These are phyloP conservation scores for Ogataea salicorniae DNA, from an alignment of 805 yeast genomes.

Conservation along the genomic window DNA sequence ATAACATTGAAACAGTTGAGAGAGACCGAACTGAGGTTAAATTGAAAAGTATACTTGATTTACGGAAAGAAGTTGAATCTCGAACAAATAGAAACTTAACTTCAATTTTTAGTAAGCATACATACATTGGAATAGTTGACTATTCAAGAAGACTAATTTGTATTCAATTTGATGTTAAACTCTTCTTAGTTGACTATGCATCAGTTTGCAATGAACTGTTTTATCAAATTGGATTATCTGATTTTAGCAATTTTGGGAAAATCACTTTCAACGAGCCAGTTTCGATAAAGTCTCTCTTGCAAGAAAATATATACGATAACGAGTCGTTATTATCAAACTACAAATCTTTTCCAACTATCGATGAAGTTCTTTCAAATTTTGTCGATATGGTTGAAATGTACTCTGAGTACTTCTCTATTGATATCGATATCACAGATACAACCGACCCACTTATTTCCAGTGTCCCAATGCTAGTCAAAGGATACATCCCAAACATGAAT, in stretches of 20 bases:
- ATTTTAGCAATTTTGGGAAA: conserved; percentile 77
- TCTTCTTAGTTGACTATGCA: conserved; percentile 78
- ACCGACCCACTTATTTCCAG: conserved; percentile 37
- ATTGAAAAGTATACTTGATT: conserved; percentile 52
- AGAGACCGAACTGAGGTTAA: conserved; percentile 37
- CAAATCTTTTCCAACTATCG: conserved; percentile 10
- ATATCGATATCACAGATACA: conserved; percentile 29
- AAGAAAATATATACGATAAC: conserved; percentile 29
- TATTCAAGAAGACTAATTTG: conserved; percentile 63
- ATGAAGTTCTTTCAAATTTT: conserved; percentile 8
- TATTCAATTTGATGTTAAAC: conserved; percentile 76
- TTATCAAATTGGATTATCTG: conserved; percentile 73
- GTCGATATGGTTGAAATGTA: conserved; percentile 69
- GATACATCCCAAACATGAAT: conserved; percentile 53
- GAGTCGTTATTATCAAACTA: conserved; percentile 7
- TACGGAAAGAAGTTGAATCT: conserved; percentile 47
- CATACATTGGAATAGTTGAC: conserved; percentile 82
- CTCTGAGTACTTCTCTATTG: conserved; percentile 67
- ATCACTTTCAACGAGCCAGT: conserved; percentile 35
- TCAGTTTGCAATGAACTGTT: conserved; percentile 62
- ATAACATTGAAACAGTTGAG: neutral
- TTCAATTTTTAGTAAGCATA: conserved; percentile 59
- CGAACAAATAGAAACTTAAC: conserved; percentile 52
- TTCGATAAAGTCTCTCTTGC: conserved; percentile 33
- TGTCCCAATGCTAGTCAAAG: conserved; percentile 66